Evolutionary conservation across 768 basidiomycete genomes (phyloP), one percentile per base, ranked within the genome.

Genomic region (Hericium alpestre): DNA sequence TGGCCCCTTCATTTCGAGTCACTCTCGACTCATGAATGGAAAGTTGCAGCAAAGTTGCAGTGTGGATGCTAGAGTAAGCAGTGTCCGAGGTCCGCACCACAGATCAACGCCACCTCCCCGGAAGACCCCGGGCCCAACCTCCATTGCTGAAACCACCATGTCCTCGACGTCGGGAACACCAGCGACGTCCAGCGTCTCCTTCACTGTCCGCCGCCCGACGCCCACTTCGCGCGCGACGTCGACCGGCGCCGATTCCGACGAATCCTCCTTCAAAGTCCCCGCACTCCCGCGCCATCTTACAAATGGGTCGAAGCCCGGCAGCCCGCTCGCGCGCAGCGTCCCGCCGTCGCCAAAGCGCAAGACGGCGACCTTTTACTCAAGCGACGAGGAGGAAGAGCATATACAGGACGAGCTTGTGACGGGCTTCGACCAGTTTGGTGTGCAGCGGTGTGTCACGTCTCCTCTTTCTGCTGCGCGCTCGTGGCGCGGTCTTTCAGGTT

Each of bases 171-270:
- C 41, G 41, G 15, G 16, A 18, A 43, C 41, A 43, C 16, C 41
- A 43, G 41, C 41, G 16, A 63, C 50, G 10, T 37, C 55, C 6
- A 20, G 66, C n/a, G 78, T 93, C 41, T 93, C 92, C 0, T 94
- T 95, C 70, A 93, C 87, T 1, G 77, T 95, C 57, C 82, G 90
- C 46, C 79, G 90, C 8, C 93, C 93, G 0, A 83, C 82, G 0
- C 86, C 88, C 0, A 66, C 76, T 0, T 85, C 87, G 6, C 77
- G 86, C 11, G 76, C 78, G 16, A 67, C 75, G 0, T 87, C 87
- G 0, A 78, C 83, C 37, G 84, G 81, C 10, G 74, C 78, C 46
- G 87, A 86, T 41, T 83, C 83, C 0, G 84, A 83, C 59, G 63
- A 68, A 4, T 58, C 72, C 1, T 67, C 69, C 18, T 84, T 85